Percentiles rank a stretch among this genome's conserved stretches.
Evolutionary conservation across 2,329 filamentous ascomycete species (phyloP).

Genomic region (Dryadomyces quercus-mongolicae): DNA sequence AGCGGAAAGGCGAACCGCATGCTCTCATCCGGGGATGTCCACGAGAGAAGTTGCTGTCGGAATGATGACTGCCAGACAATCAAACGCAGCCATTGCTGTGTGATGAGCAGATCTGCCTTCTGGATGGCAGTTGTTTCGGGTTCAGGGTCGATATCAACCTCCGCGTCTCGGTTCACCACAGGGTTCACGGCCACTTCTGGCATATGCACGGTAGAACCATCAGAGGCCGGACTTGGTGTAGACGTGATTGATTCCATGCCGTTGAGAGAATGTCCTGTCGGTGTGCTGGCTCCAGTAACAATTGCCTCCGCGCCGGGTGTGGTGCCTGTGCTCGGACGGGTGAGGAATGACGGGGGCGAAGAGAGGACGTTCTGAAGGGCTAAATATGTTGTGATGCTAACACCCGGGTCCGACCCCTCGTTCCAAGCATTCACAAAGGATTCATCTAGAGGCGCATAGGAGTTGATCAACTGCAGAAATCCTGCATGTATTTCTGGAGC

Average conservation of each 20-base stretch:
- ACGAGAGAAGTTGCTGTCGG: slow-evolving; percentile 51
- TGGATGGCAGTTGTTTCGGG: slow-evolving; percentile 48
- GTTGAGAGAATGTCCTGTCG: slow-evolving; percentile 17
- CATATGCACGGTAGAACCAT: not conserved
- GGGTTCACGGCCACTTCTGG: not conserved
- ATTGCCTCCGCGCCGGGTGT: not conserved
- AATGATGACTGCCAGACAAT: slow-evolving; percentile 65
- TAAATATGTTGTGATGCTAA: slow-evolving; percentile 22
- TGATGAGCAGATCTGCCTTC: slow-evolving; percentile 55
- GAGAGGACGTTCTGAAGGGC: slow-evolving; percentile 22
- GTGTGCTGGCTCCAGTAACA: slow-evolving; percentile 3
- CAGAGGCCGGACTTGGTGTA: not conserved
- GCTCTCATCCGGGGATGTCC: slow-evolving; percentile 41
- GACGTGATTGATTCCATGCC: not conserved
- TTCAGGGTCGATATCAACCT: slow-evolving; percentile 11
- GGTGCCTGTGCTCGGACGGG: not conserved
- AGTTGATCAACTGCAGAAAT: slow-evolving; percentile 46
- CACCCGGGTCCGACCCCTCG: slow-evolving; percentile 31
- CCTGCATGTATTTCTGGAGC: slow-evolving; percentile 39
- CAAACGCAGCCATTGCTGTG: slow-evolving; percentile 57
- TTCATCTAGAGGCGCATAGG: slow-evolving; percentile 52
- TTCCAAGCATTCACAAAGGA: slow-evolving; percentile 54
- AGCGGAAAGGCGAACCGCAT: slow-evolving; percentile 52
- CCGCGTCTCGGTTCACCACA: not conserved
- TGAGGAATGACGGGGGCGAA: slow-evolving; percentile 20